Evolutionary conservation across 129 eudicot genomes (phyloP).

Genomic region (Pulicaria dysenterica): DNA sequence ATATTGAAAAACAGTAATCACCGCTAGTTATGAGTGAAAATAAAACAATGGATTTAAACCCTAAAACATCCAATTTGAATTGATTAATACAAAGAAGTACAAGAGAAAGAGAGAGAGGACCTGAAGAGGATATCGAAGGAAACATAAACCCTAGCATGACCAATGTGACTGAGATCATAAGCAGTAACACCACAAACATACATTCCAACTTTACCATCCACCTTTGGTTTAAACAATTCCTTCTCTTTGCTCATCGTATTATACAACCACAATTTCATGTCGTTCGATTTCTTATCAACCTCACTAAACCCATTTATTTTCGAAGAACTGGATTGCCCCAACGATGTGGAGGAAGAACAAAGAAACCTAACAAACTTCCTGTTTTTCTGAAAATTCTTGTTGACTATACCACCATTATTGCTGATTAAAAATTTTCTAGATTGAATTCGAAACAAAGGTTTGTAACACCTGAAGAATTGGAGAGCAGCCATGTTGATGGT

Average conservation of each 20-base stretch:
- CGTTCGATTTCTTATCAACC: constrained; percentile 13
- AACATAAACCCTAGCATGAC: constrained; percentile 89
- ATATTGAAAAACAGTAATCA: too few species aligned
- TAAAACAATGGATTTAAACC: not conserved
- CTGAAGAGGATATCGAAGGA: constrained; percentile 82
- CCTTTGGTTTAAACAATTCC: constrained; percentile 63
- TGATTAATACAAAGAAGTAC: not conserved
- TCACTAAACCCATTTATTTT: not conserved
- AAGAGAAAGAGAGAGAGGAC: constrained; percentile 32
- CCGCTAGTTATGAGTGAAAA: not conserved
- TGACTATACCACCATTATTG: not conserved
- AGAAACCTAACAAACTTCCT: constrained; percentile 17
- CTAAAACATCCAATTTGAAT: not conserved
- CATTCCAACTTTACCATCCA: constrained; percentile 79
- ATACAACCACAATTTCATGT: constrained; percentile 55
- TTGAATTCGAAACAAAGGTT: constrained; percentile 23
- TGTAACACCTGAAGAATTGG: constrained; percentile 29
- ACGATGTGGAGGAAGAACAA: constrained; percentile 30
- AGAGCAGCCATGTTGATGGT: constrained; percentile 24
- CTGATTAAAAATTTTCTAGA: constrained; percentile 18
- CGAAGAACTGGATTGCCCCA: constrained; percentile 15
- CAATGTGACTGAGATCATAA: constrained; percentile 90
- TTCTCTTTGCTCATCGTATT: constrained; percentile 74
- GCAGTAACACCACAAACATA: constrained; percentile 91
- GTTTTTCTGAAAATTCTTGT: not conserved